Conservation (phyloP, 352 stramenopile genomes). For the Globisporangium cederbergense region DNA sequence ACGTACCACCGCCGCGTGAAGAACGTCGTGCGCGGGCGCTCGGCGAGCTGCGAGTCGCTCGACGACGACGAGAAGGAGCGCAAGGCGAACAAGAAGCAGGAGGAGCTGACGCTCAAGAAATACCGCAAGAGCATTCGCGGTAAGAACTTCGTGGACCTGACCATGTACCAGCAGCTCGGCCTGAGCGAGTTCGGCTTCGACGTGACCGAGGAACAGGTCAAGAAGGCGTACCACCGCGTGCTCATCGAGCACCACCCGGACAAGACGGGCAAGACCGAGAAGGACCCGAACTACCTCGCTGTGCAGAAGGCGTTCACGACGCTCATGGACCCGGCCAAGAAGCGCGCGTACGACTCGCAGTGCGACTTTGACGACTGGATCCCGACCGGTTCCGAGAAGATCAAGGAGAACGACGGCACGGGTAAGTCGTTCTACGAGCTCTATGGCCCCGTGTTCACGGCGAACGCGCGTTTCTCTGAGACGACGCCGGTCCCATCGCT, state of each 20-base stretch:
- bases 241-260: conserved; percentile 87
- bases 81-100: conserved; percentile 59
- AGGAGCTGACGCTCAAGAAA: conserved; percentile 68
- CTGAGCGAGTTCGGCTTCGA: conserved; percentile 74
- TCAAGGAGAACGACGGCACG: conserved; percentile 66
- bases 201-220: conserved; percentile 80
- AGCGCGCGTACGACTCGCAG: conserved; percentile 82
- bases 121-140: conserved; percentile 78
- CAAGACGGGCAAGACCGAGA: conserved; percentile 88
- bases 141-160: conserved; percentile 81
- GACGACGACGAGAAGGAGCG: conserved; percentile 61
- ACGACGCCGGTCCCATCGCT: conserved; percentile 73
- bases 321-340: conserved; percentile 79
- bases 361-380: conserved; percentile 87
- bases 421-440: conserved; percentile 87
- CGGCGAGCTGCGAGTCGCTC: conserved; percentile 69
- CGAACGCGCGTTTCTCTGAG: conserved; percentile 81
- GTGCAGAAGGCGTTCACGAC: conserved; percentile 83
- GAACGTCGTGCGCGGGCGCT: conserved; percentile 72
- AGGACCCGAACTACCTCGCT: conserved; percentile 86
- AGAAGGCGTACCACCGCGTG: conserved; percentile 87
- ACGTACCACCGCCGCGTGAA: conserved; percentile 71
- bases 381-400: conserved; percentile 71
- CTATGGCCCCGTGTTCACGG: conserved; percentile 73
- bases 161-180: conserved; percentile 86